Conservation (phyloP, 2,329 filamentous ascomycete species). For the Colletotrichum limetticola region DNA sequence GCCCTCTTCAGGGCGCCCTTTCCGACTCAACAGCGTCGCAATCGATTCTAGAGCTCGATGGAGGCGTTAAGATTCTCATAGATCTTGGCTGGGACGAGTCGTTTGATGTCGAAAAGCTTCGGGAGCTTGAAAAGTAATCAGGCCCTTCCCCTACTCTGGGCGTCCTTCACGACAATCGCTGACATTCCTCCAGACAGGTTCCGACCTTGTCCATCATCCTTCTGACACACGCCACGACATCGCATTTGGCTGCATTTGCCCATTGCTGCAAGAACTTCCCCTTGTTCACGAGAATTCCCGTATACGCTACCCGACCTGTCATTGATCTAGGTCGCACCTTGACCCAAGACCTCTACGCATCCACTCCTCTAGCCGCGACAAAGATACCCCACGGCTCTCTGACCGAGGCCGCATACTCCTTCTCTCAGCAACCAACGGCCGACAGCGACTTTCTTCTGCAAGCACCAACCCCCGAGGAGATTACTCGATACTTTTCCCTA, state of each 20-base stretch:
- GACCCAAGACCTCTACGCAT: slow-evolving; percentile 91
- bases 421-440: slow-evolving; percentile 60
- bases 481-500: slow-evolving; percentile 88
- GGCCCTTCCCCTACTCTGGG: slow-evolving; percentile 4
- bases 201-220: slow-evolving; percentile 93
- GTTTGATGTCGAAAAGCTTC: slow-evolving; percentile 84
- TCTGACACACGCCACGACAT: slow-evolving; percentile 90
- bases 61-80: slow-evolving; percentile 93
- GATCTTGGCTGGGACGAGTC: slow-evolving; percentile 96
- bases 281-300: slow-evolving; percentile 88
- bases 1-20: slow-evolving; percentile 89
- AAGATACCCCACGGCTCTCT: slow-evolving; percentile 80
- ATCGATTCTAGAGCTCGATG: slow-evolving; percentile 96
- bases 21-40: slow-evolving; percentile 88
- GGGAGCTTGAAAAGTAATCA: slow-evolving; percentile 86
- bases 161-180: slow-evolving; percentile 27
- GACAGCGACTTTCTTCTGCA: slow-evolving; percentile 69
- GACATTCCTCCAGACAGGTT: slow-evolving; percentile 71
- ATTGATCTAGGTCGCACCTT: slow-evolving; percentile 92
- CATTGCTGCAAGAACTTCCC: slow-evolving; percentile 98
- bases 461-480: slow-evolving; percentile 86
- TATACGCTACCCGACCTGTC: slow-evolving; percentile 94
- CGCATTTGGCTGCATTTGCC: slow-evolving; percentile 92
- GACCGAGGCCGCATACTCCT: slow-evolving; percentile 69
- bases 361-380: slow-evolving; percentile 86